Evolutionary conservation across 2,329 filamentous ascomycete genomes (phyloP).

Genomic region (Elsinoe necatrix): DNA sequence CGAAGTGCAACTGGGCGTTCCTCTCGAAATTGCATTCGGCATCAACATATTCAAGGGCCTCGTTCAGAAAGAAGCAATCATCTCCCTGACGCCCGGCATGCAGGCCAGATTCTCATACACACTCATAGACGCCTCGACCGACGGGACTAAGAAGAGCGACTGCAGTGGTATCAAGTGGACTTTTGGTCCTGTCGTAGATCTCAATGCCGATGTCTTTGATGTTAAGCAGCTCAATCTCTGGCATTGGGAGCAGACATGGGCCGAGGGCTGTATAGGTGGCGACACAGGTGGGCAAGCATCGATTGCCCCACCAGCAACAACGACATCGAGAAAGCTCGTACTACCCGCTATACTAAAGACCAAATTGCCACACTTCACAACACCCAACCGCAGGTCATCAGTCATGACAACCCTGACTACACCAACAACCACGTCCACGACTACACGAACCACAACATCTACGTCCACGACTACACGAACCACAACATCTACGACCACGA

Average conservation of each 20-base stretch:
- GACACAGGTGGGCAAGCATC: background rate
- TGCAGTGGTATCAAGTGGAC: background rate
- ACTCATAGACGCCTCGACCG: background rate
- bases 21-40: conserved; percentile 13
- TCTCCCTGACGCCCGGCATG: background rate
- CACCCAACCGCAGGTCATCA: background rate
- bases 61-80: background rate
- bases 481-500: background rate
- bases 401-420: background rate
- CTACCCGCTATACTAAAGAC: background rate
- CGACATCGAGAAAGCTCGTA: background rate
- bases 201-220: background rate
- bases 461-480: no score
- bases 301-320: background rate
- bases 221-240: background rate
- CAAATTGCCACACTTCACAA: background rate
- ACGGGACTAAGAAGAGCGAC: background rate
- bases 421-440: background rate
- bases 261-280: background rate
- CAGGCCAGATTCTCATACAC: background rate
- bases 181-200: background rate
- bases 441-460: background rate
- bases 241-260: background rate
- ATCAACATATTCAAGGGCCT: conserved; percentile 17
- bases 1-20: conserved; percentile 10